Evolutionary conservation across 805 yeast genomes (phyloP).

Genomic region (Scheffersomyces coipomensis): DNA sequence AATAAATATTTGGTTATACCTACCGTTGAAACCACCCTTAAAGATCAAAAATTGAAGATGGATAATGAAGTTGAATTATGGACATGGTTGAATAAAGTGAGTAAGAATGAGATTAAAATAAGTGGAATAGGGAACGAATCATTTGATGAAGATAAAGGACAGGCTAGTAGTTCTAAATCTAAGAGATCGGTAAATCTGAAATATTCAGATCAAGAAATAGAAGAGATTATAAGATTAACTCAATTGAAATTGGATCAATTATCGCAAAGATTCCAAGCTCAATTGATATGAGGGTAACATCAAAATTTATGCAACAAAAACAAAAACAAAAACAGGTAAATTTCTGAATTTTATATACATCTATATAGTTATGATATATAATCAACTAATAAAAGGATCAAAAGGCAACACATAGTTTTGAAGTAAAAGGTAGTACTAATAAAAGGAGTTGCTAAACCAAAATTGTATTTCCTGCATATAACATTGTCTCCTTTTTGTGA

Average conservation of each 20-base stretch:
- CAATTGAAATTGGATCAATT: slow-evolving; percentile 37
- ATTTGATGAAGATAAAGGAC: slow-evolving; percentile 1
- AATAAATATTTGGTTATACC: slow-evolving; percentile 39
- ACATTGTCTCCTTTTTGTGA: too few species aligned
- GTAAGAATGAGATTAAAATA: slow-evolving; percentile 14
- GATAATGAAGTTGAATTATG: slow-evolving; percentile 62
- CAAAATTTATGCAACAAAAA: neutral
- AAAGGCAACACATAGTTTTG: too few species aligned
- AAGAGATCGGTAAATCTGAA: slow-evolving; percentile 7
- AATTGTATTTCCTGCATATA: too few species aligned
- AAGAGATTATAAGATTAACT: slow-evolving; percentile 46
- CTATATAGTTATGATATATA: too few species aligned
- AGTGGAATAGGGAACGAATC: slow-evolving; percentile 3
- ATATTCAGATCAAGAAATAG: slow-evolving; percentile 41
- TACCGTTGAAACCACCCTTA: slow-evolving; percentile 32
- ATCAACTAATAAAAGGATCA: too few species aligned
- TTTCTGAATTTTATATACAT: too few species aligned
- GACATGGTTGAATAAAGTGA: slow-evolving; percentile 62
- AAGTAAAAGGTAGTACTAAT: too few species aligned
- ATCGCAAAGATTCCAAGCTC: slow-evolving; percentile 3
- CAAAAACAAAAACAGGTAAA: too few species aligned
- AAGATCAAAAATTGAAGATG: slow-evolving; percentile 21
- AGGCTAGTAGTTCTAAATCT: slow-evolving; percentile 4
- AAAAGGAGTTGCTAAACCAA: too few species aligned
- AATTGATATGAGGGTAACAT: too few species aligned